Evolutionary conservation across 2,329 filamentous ascomycete genomes (phyloP).

Genomic region (Metarhizium sp.): DNA sequence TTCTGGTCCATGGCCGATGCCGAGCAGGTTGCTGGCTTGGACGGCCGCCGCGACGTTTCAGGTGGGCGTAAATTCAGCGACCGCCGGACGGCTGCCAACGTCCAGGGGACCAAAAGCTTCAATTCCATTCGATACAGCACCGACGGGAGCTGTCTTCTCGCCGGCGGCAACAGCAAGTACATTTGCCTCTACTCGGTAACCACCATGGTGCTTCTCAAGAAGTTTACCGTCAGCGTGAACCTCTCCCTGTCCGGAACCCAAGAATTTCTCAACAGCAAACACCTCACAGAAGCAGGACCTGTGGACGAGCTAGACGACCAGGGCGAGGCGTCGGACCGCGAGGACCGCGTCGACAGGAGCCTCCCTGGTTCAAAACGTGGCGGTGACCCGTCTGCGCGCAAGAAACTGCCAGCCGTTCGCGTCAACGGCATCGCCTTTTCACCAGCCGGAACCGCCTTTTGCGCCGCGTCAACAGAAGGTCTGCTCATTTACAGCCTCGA

Average conservation of each 20-base stretch:
- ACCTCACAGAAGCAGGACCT: conserved; percentile 85
- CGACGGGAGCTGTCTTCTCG: conserved; percentile 83
- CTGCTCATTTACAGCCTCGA: conserved; percentile 90
- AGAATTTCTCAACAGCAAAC: conserved; percentile 89
- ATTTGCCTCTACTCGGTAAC: conserved; percentile 95
- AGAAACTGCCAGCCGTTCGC: conserved; percentile 69
- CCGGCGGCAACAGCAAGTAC: conserved; percentile 94
- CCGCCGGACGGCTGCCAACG: conserved; percentile 83
- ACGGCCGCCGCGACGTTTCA: conserved; percentile 85
- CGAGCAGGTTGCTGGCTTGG: conserved; percentile 74
- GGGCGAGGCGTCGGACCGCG: conserved; percentile 80
- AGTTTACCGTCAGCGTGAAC: conserved; percentile 92
- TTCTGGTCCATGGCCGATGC: conserved; percentile 93
- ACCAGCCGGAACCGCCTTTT: conserved; percentile 82
- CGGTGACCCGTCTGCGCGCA: conserved; percentile 69
- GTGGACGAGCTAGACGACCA: conserved; percentile 76
- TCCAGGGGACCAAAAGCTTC: conserved; percentile 83
- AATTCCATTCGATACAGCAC: conserved; percentile 82
- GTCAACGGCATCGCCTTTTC: conserved; percentile 81
- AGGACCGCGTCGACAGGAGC: conserved; percentile 69
- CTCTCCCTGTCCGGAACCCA: conserved; percentile 93
- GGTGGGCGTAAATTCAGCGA: conserved; percentile 85
- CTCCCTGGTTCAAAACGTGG: conserved; percentile 83
- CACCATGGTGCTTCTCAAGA: conserved; percentile 85
- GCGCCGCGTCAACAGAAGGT: conserved; percentile 89